Evolutionary conservation across 768 basidiomycete species (phyloP), one percentile per base, ranked within the genome.

Genomic region (Fomitopsis pulvina): DNA sequence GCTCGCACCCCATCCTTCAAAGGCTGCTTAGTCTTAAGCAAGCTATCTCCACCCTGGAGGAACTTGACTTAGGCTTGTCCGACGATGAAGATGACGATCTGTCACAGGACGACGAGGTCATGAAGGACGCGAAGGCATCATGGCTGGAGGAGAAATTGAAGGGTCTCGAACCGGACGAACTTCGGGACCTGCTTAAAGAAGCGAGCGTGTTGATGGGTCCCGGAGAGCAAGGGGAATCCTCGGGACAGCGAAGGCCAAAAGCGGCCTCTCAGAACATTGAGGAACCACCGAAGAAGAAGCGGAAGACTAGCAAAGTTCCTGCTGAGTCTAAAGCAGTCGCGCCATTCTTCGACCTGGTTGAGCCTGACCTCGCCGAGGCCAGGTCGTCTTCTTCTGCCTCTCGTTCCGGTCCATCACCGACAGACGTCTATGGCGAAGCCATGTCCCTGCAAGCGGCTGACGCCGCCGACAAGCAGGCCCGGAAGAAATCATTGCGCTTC

Each of bases 401-500:
- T 25, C 40, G 54, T 5, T 21, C 57, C 16, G 58, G 53, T 37
- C 44, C 52, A 21, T 52, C 55, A 14, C 62, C 63, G 21, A 48
- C 63, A 27, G 66, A 85, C 58, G 73, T 79, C 2, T 91, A 79
- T 56, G 90, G 93, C 46, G 96, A 98, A 61, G 73, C 80, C 3
- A 79, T 78, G 1, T 64, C 76, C 14, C 75, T 98, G 16, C 75
- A 78, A 50, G 68, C 76, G 28, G 79, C 80, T 9, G 95, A 97
- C 57, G 78, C 83, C 20, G 77, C 75, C 4, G 95, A 97, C 71
- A 96, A 96, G 65, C 78, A 72, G 18, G 83, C 87, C 3, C 81
- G 86, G 49, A 85, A 81, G 57, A 87, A 86, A 56, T 80, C 88
- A 6, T 77, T 98, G 27, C 84, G 87, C 29, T 99, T 98, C 81